phyloP scores from a whole-genome alignment of 2,329 filamentous ascomycete species.

The Sporothrix brunneoviolacea region DNA sequence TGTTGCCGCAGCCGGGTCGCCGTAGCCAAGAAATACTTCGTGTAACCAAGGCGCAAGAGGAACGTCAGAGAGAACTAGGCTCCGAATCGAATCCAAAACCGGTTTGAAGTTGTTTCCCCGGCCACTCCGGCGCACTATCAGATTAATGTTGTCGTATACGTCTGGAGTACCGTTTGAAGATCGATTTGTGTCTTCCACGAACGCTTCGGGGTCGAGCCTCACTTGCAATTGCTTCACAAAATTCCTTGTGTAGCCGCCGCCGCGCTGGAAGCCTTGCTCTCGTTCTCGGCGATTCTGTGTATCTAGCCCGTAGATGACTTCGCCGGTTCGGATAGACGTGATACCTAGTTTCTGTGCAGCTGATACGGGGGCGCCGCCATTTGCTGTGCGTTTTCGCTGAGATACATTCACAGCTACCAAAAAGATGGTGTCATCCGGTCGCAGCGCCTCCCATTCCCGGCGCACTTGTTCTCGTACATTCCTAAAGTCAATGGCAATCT shows the following conservation, averaged over 20 bases:
- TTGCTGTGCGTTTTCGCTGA: conserved; percentile 43
- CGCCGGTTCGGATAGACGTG: conserved; percentile 67
- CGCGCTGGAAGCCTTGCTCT: conserved; percentile 32
- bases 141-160: conserved; percentile 77
- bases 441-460: conserved; percentile 83
- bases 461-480: conserved; percentile 69
- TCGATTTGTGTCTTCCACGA: conserved; percentile 66
- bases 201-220: conserved; percentile 71
- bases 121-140: conserved; percentile 74
- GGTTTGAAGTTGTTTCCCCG: conserved; percentile 97
- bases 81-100: conserved; percentile 84
- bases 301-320: conserved; percentile 79
- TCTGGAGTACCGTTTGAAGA: conserved; percentile 62
- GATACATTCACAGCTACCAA: conserved; percentile 67
- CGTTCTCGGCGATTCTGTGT: conserved; percentile 72
- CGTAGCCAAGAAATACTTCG: conserved; percentile 96
- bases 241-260: conserved; percentile 44
- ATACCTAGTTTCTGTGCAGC: conserved; percentile 60
- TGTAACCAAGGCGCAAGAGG: conserved; percentile 87
- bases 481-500: conserved; percentile 78
- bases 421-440: conserved; percentile 84
- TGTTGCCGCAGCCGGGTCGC: conserved; percentile 79
- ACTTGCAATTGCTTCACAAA: conserved; percentile 66
- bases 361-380: conserved; percentile 41
- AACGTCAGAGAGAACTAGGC: conserved; percentile 75